phyloP scores from a whole-genome alignment of 495 filamentous ascomycete species.

The Hamigera avellanea region DNA sequence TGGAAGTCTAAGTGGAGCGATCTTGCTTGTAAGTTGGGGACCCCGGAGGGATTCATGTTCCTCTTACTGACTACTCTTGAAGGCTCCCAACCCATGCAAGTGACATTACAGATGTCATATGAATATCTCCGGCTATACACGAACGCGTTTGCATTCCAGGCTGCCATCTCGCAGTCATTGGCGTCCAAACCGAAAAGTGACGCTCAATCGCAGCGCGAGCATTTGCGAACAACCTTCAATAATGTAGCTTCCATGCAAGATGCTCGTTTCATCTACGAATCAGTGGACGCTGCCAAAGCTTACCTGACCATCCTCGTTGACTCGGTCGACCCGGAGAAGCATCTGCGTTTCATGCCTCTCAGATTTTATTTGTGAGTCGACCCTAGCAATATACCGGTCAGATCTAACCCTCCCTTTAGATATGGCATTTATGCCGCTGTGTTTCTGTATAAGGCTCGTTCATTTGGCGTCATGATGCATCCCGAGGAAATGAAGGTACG shows the following conservation, averaged over 20 bases:
- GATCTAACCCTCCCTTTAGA: slow-evolving; percentile 9
- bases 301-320: slow-evolving; percentile 45
- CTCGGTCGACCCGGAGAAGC: slow-evolving; percentile 40
- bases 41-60: not conserved
- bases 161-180: slow-evolving; percentile 48
- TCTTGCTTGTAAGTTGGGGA: slow-evolving; percentile 34
- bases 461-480: slow-evolving; percentile 40
- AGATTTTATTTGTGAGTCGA: slow-evolving; percentile 43
- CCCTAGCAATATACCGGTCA: not conserved
- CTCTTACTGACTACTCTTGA: slow-evolving; percentile 7
- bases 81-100: slow-evolving; percentile 46
- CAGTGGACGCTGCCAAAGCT: slow-evolving; percentile 49
- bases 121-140: slow-evolving; percentile 55
- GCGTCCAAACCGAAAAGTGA: slow-evolving; percentile 28
- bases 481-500: slow-evolving; percentile 42
- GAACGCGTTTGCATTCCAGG: slow-evolving; percentile 57
- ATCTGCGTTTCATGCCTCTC: slow-evolving; percentile 48
- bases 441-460: slow-evolving; percentile 46
- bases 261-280: slow-evolving; percentile 52
- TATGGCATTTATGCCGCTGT: slow-evolving; percentile 46
- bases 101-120: slow-evolving; percentile 47
- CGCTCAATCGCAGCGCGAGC: slow-evolving; percentile 26
- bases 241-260: slow-evolving; percentile 47
- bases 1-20: slow-evolving; percentile 56
- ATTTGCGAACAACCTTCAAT: slow-evolving; percentile 33